Conservation (phyloP, 768 basidiomycete species). For the Trametes punicea region DNA sequence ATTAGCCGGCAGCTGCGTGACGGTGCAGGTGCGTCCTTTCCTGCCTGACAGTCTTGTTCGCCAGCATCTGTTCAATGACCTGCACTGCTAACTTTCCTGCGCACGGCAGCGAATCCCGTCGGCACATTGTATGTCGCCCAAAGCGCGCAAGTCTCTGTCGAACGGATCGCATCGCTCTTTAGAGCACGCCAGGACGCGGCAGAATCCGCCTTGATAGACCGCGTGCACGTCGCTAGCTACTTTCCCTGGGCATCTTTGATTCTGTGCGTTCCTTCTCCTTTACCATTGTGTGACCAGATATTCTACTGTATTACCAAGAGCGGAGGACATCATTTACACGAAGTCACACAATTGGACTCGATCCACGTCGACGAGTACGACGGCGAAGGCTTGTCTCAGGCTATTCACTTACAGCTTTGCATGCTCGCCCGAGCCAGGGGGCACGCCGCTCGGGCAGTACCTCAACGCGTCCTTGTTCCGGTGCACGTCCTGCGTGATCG, state of each 20-base stretch:
- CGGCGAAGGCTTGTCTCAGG: not conserved
- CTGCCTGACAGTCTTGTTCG: not conserved
- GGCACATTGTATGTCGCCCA: not conserved
- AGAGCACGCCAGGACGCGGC: not conserved
- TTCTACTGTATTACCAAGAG: not conserved
- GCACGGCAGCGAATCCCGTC: not conserved
- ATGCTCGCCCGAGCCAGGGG: slow-evolving; percentile 30
- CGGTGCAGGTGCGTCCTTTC: not conserved
- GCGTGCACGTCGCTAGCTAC: too few species aligned
- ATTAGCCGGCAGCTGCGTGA: not conserved
- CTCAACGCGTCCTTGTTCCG: slow-evolving; percentile 33
- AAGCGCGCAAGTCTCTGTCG: not conserved
- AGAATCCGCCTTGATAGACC: not conserved
- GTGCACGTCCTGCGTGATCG: slow-evolving; percentile 33
- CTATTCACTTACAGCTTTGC: slow-evolving; percentile 29
- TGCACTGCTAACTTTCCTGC: not conserved
- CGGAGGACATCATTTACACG: not conserved
- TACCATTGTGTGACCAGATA: not conserved
- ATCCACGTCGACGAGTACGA: not conserved
- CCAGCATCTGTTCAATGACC: not conserved
- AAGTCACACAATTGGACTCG: not conserved
- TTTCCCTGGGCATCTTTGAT: too few species aligned
- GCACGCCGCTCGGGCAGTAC: slow-evolving; percentile 34
- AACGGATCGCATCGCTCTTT: not conserved
- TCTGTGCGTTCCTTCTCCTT: not conserved